These are phyloP conservation scores for Leccinum imitatum DNA, from an alignment of 768 basidiomycete genomes.

Conservation along the genomic window DNA sequence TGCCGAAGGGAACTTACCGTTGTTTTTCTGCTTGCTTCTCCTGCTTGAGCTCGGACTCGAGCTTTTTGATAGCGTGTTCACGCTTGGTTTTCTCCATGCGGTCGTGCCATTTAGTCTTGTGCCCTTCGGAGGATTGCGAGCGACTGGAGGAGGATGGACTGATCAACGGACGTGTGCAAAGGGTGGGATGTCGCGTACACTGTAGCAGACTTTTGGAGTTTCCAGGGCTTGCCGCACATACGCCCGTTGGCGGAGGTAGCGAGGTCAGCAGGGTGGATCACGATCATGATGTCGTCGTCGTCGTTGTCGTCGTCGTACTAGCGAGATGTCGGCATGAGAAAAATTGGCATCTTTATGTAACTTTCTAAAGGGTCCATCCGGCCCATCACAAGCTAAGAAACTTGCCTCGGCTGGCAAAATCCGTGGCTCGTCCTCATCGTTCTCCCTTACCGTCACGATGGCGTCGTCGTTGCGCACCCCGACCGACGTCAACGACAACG, in stretches of 20 bases:
- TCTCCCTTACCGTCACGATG: conserved; percentile 32
- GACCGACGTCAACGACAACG: conserved; percentile 29
- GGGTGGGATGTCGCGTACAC: conserved; percentile 38
- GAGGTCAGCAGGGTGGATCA: conserved; percentile 34
- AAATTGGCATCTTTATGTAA: conserved; percentile 27
- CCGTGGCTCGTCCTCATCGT: conserved; percentile 1
- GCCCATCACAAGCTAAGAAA: neutral
- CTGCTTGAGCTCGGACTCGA: conserved; percentile 70
- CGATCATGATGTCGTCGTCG: neutral
- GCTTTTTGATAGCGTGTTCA: conserved; percentile 67
- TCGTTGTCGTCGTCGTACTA: neutral
- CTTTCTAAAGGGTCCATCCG: conserved; percentile 2
- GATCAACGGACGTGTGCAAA: conserved; percentile 6
- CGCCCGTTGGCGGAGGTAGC: conserved; percentile 64
- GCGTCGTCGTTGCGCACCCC: conserved; percentile 39
- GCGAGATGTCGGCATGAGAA: conserved; percentile 19
- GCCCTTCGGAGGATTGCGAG: conserved; percentile 61
- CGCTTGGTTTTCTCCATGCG: conserved; percentile 69
- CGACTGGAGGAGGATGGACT: conserved; percentile 44
- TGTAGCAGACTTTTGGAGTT: conserved; percentile 47
- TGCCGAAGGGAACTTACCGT: conserved; percentile 40
- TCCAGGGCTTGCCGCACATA: conserved; percentile 72
- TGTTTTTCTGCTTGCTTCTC: conserved; percentile 70
- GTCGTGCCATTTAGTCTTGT: conserved; percentile 69
- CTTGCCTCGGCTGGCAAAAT: conserved; percentile 2